Evolutionary conservation across 225 moss, liverwort and hornwort species (phyloP).

Genomic region (Takakia lepidozioides): DNA sequence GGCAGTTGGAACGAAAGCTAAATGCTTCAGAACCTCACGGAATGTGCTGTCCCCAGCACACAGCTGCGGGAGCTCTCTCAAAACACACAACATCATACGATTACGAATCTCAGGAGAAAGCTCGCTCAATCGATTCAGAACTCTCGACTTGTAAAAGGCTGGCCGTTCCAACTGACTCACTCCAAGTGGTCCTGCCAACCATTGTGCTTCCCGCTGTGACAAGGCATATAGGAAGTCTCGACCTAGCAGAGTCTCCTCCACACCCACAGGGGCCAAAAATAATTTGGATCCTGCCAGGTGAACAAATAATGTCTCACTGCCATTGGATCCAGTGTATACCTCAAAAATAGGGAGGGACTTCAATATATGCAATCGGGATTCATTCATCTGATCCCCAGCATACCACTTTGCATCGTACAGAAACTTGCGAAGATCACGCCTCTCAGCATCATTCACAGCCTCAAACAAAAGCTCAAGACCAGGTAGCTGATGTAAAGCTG

Average conservation of each 20-base stretch:
- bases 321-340: slow-evolving; percentile 44
- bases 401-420: slow-evolving; percentile 66
- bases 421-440: slow-evolving; percentile 63
- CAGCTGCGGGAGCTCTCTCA: slow-evolving; percentile 76
- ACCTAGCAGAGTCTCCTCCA: slow-evolving; percentile 55
- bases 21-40: slow-evolving; percentile 75
- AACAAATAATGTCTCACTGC: slow-evolving; percentile 36
- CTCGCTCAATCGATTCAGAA: slow-evolving; percentile 70
- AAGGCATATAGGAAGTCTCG: slow-evolving; percentile 55
- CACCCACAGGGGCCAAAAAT: slow-evolving; percentile 64
- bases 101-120: slow-evolving; percentile 53
- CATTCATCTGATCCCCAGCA: slow-evolving; percentile 62
- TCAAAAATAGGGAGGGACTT: slow-evolving; percentile 75
- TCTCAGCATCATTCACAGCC: slow-evolving; percentile 37
- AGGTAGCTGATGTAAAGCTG: slow-evolving; percentile 29
- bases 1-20: slow-evolving; percentile 64
- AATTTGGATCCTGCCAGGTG: slow-evolving; percentile 62
- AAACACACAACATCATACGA: slow-evolving; percentile 62
- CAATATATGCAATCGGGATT: slow-evolving; percentile 40
- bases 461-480: slow-evolving; percentile 37
- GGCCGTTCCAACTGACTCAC: slow-evolving; percentile 60
- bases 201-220: slow-evolving; percentile 73
- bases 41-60: slow-evolving; percentile 57
- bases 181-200: slow-evolving; percentile 61
- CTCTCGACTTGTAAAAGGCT: slow-evolving; percentile 79